Evolutionary conservation across 306 rosid genomes (phyloP).

Genomic region (Cercis canadensis): DNA sequence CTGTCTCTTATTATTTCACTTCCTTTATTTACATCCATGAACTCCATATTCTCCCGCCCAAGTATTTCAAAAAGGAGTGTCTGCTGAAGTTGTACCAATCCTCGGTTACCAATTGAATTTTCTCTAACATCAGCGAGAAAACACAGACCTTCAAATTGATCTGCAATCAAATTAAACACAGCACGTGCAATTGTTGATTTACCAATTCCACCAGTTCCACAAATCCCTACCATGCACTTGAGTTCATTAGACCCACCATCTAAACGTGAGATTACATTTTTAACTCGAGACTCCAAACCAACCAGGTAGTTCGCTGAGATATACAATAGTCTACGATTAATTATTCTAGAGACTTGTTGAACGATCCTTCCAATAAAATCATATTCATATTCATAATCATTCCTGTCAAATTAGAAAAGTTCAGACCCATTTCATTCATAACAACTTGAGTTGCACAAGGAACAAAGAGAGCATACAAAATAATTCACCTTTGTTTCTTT

Average conservation of each 20-base stretch:
- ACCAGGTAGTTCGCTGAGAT: neutral
- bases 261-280: neutral
- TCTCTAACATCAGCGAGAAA: neutral
- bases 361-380: neutral
- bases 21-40: neutral
- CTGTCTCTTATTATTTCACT: neutral
- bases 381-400: neutral
- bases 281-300: neutral
- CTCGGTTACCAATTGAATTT: neutral
- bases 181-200: neutral
- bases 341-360: neutral
- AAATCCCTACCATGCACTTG: neutral
- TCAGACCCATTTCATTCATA: too few species aligned
- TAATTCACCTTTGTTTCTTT: too few species aligned
- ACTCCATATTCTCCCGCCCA: neutral
- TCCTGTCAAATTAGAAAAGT: neutral
- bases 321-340: neutral
- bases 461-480: too few species aligned
- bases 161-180: neutral
- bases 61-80: neutral
- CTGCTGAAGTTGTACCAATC: neutral
- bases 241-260: neutral
- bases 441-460: too few species aligned
- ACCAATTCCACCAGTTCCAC: neutral
- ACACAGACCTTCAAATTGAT: neutral